These are phyloP conservation scores for Auxenochlorella pyrenoidosa DNA, from an alignment of 139 green algal species.

Conservation along the genomic window DNA sequence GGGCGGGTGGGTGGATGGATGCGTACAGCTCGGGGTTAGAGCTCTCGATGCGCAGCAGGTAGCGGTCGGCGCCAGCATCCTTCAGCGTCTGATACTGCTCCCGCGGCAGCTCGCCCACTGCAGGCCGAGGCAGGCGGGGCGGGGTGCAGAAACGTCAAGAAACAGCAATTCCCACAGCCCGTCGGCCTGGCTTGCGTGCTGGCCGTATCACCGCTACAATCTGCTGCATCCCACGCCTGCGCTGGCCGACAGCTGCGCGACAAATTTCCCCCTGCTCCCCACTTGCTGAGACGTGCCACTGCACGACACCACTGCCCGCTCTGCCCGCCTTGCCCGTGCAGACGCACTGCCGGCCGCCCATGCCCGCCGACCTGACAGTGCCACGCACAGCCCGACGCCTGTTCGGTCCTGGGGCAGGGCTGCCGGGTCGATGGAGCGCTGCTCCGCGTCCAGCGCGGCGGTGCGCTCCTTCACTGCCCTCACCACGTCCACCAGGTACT, in stretches of 20 bases:
- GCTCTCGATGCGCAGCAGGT: conserved; percentile 77
- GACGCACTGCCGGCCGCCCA: too few species aligned
- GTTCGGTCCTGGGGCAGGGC: background rate
- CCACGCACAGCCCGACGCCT: conserved; percentile 64
- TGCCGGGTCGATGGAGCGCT: background rate
- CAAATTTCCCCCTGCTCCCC: too few species aligned
- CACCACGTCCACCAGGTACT: conserved; percentile 59
- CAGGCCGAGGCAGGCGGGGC: too few species aligned
- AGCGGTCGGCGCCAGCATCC: conserved; percentile 58
- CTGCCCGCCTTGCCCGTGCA: background rate
- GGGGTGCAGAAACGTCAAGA: background rate
- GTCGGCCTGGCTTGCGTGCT: too few species aligned
- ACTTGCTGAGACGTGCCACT: too few species aligned
- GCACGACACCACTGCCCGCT: too few species aligned
- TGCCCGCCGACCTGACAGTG: conserved; percentile 49
- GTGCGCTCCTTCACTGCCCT: conserved; percentile 45
- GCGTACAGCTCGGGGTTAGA: conserved; percentile 72
- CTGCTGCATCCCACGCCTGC: too few species aligned
- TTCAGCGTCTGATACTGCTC: conserved; percentile 24
- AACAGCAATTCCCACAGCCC: too few species aligned
- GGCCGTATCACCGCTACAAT: too few species aligned
- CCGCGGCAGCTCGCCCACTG: conserved; percentile 62
- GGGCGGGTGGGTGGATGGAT: conserved; percentile 58
- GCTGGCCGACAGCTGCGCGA: too few species aligned
- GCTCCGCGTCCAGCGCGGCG: conserved; percentile 49